These are phyloP conservation scores for Peribolospora baueri DNA, from an alignment of 768 basidiomycete species.

Conservation along the genomic window DNA sequence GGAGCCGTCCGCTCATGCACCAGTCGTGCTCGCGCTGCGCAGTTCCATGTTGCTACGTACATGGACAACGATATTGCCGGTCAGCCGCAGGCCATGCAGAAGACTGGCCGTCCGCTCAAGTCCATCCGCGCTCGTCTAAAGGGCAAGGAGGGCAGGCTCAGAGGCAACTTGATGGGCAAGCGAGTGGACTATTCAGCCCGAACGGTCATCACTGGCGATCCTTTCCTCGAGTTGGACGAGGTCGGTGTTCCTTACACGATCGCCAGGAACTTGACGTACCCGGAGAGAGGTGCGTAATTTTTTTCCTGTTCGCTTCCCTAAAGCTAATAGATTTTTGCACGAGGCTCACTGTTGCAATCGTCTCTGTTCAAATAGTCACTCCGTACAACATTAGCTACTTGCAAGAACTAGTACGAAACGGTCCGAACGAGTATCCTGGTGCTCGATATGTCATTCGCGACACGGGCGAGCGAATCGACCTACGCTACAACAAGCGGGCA, in stretches of 20 bases:
- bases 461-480: constrained; percentile 86
- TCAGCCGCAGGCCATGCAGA: constrained; percentile 87
- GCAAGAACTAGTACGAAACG: constrained; percentile 82
- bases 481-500: constrained; percentile 84
- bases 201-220: constrained; percentile 97
- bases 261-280: constrained; percentile 92
- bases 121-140: constrained; percentile 93
- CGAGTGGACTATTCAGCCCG: constrained; percentile 98
- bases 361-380: constrained; percentile 36
- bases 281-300: constrained; percentile 53
- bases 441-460: constrained; percentile 92
- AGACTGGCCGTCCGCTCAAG: constrained; percentile 90
- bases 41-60: constrained; percentile 98
- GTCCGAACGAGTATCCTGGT: constrained; percentile 82
- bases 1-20: constrained; percentile 1
- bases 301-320: neutral
- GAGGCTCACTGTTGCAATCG: neutral
- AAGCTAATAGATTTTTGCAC: constrained; percentile 3
- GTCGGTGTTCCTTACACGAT: constrained; percentile 89
- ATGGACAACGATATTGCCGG: constrained; percentile 99
- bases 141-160: constrained; percentile 91
- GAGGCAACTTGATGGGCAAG: constrained; percentile 98
- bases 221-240: constrained; percentile 83
- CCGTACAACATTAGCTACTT: constrained; percentile 88
- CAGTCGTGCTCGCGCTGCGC: neutral